These are phyloP conservation scores for Ophiosphaerella herpotricha DNA, from an alignment of 2,329 filamentous ascomycete genomes.

Conservation along the genomic window DNA sequence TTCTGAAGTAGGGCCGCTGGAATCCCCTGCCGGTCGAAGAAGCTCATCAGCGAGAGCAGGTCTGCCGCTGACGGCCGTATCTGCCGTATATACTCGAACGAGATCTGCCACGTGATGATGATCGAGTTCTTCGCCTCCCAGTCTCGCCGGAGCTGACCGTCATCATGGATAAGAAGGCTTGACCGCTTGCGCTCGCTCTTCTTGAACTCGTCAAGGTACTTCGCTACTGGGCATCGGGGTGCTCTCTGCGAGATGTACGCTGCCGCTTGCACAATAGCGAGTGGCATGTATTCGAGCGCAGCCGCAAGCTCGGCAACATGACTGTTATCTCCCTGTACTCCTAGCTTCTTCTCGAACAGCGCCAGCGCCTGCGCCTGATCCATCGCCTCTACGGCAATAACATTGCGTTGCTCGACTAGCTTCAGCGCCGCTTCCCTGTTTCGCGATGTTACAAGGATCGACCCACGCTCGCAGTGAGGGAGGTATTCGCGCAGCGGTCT, in stretches of 20 bases:
- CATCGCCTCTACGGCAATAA: constrained; percentile 27
- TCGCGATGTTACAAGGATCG: not conserved
- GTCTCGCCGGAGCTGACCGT: not conserved
- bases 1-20: constrained; percentile 12
- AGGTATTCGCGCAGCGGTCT: not conserved
- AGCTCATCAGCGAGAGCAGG: constrained; percentile 53
- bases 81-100: constrained; percentile 38
- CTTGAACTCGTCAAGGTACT: constrained; percentile 23
- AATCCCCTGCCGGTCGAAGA: constrained; percentile 53
- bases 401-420: constrained; percentile 35
- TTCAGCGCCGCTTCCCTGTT: not conserved
- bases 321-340: not conserved
- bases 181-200: constrained; percentile 34
- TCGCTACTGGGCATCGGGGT: constrained; percentile 6
- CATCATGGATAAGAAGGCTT: not conserved
- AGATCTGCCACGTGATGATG: constrained; percentile 41
- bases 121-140: constrained; percentile 41
- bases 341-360: constrained; percentile 28
- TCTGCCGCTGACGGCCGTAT: constrained; percentile 41
- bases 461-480: constrained; percentile 42
- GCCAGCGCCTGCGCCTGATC: constrained; percentile 19
- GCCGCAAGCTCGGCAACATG: constrained; percentile 11
- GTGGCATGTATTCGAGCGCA: constrained; percentile 19
- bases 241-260: constrained; percentile 30
- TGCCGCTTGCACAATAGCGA: too few species aligned